Base-by-base conservation (phyloP, 768 basidiomycete genomes). In the Punctularia strigosozonata region DNA sequence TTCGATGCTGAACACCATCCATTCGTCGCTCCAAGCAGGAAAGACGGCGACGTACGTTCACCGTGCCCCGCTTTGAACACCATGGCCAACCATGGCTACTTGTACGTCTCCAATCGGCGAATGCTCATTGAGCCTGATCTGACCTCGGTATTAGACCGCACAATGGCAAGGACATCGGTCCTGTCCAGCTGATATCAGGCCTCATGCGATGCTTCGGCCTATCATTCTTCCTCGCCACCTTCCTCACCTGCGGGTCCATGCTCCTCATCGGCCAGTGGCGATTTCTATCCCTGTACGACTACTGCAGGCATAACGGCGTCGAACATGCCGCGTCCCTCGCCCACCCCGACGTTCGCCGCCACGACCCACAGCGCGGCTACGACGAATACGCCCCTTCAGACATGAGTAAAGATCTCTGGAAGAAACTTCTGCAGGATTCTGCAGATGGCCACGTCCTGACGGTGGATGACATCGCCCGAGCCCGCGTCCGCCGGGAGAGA, bases 291-390 rank as follows among this genome's bases (percentile, higher is more conserved):
- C 40, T 47, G 13, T 37, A 45, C 22, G 41, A 47, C 6, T 34
- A 42, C 35, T 25, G 26, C 8, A 25, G 20, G 13, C 46, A 47
- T 31, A 38, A 38, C 21, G 14, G 34, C 17, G 37, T 47, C 15
- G 46, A 47, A 32, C 46, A 47, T 37, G 38, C 41, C 32, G 46
- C 45, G 13, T 42, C 46, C 20, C 25, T 47, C n/a, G 34, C 35
- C 17, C 46, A 47, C 31, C 45, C 23, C 31, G 40, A 47, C 28
- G 30, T 45, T 6, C 12, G 21, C 2, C 31, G 19, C 10, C 13
- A 23, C 18, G 17, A 46, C 30, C 17, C 6, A 42, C 2, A 24
- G 36, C 12, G 21, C 2, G 31, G 19, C 10, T 13, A 23, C 18
- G 17, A 46, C 30, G 30, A 34, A 34, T 34, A 34, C 33, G 33